Conservation (phyloP, 345 rosid species). For the Hypericum androsaemum region DNA sequence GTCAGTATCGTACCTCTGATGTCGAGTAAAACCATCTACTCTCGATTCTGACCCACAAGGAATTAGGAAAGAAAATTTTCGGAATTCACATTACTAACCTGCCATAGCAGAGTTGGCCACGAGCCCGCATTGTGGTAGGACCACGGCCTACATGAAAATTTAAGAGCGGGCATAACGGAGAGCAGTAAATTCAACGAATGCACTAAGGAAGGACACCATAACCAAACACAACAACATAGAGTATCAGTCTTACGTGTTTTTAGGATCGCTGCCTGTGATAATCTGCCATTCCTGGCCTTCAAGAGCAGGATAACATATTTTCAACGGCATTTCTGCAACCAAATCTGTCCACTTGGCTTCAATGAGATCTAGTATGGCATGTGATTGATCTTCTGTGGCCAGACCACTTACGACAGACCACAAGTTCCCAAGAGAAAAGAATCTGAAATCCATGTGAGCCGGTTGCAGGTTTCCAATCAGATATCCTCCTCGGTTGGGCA, state of each 20-base stretch:
- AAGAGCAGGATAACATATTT: conserved; percentile 75
- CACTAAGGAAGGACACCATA: conserved; percentile 1
- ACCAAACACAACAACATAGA: not conserved
- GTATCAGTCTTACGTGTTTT: conserved; percentile 54
- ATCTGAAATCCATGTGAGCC: conserved; percentile 92
- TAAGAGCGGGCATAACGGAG: conserved; percentile 6
- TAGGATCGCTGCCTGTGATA: conserved; percentile 85
- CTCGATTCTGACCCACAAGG: too few relatives aligned
- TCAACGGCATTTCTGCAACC: conserved; percentile 80
- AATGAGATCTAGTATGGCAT: conserved; percentile 72
- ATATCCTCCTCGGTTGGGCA: conserved; percentile 77
- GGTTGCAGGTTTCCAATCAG: conserved; percentile 88
- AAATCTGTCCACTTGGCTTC: conserved; percentile 81
- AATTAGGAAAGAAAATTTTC: too few relatives aligned
- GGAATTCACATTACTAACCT: conserved; percentile 37
- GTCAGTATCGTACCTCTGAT: too few relatives aligned
- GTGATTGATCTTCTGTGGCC: conserved; percentile 66
- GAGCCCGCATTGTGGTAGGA: conserved; percentile 94
- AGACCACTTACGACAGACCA: conserved; percentile 75
- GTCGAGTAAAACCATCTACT: too few relatives aligned
- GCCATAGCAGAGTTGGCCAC: conserved; percentile 96
- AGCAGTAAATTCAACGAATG: not conserved
- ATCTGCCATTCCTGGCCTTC: conserved; percentile 87
- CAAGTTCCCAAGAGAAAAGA: conserved; percentile 81
- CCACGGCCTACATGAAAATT: conserved; percentile 66